phyloP scores from a whole-genome alignment of 1,139 yeast genomes.

The Saccharomycopsis crataegensis region DNA sequence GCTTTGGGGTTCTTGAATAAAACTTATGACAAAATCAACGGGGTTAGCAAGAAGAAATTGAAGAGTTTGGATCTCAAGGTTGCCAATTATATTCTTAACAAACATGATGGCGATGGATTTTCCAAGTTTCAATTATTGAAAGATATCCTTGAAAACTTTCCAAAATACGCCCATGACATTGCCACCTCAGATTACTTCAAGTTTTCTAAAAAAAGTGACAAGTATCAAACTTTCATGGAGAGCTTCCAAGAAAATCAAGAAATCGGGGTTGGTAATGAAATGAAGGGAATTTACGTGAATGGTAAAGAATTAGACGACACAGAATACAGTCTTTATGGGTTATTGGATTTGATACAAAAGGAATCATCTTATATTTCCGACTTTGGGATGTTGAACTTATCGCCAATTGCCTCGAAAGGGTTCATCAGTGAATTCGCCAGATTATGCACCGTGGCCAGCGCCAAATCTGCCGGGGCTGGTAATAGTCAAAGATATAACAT shows the following conservation, averaged over 20 bases:
- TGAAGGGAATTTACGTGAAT: constrained; percentile 50
- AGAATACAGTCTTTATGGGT: constrained; percentile 35
- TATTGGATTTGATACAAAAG: constrained; percentile 29
- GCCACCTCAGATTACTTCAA: constrained; percentile 20
- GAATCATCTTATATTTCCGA: constrained; percentile 33
- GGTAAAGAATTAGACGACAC: constrained; percentile 46
- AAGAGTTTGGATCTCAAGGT: constrained; percentile 39
- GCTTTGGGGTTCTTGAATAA: constrained; percentile 20
- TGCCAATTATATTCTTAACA: constrained; percentile 36
- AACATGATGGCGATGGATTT: constrained; percentile 24
- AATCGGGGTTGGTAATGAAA: constrained; percentile 24
- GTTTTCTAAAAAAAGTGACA: constrained; percentile 17
- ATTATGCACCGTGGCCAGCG: constrained; percentile 33
- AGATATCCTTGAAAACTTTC: constrained; percentile 41
- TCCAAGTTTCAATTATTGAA: constrained; percentile 33
- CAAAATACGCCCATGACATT: constrained; percentile 37
- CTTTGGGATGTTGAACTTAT: constrained; percentile 32
- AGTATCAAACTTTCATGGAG: constrained; percentile 26
- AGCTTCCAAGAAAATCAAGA: constrained; percentile 23
- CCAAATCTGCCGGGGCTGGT: constrained; percentile 27
- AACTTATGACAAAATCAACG: constrained; percentile 25
- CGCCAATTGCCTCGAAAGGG: constrained; percentile 31
- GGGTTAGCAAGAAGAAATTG: constrained; percentile 29
- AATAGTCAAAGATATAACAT: constrained; percentile 20
- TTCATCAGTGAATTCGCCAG: constrained; percentile 41